These are phyloP conservation scores for Thermothelomyces thermophilus DNA, from an alignment of 2,329 filamentous ascomycete species.

Conservation along the genomic window DNA sequence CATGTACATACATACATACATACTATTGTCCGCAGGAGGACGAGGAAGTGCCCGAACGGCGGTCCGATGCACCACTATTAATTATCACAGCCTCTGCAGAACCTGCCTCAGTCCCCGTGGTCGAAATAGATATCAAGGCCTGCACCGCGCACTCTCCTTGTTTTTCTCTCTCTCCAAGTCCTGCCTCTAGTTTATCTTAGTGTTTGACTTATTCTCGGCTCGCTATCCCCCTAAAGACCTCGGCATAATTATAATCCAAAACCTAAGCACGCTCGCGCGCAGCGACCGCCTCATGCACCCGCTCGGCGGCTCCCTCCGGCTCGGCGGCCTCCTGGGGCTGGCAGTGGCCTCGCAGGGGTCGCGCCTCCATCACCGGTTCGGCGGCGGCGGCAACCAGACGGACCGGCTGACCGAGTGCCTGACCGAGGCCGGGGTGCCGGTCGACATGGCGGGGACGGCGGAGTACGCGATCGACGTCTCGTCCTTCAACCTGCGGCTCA, in stretches of 20 bases:
- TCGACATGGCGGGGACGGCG: constrained; percentile 16
- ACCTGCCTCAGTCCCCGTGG: too few species aligned
- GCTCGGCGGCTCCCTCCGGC: constrained; percentile 12
- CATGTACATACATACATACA: too few species aligned
- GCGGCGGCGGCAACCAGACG: constrained; percentile 13
- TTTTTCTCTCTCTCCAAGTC: too few species aligned
- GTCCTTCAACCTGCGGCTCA: constrained; percentile 30
- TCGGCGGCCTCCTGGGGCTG: constrained; percentile 19
- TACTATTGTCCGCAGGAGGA: too few species aligned
- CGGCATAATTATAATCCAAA: too few species aligned
- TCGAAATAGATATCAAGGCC: too few species aligned
- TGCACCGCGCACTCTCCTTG: background rate
- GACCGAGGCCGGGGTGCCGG: constrained; percentile 21
- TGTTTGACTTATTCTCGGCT: too few species aligned
- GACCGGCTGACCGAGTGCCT: constrained; percentile 24
- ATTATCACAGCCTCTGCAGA: too few species aligned
- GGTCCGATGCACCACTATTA: background rate
- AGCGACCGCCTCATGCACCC: too few species aligned
- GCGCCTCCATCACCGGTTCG: background rate
- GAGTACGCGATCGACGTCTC: constrained; percentile 32
- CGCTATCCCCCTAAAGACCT: too few species aligned
- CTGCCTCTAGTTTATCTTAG: too few species aligned
- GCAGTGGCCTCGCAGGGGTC: constrained; percentile 13
- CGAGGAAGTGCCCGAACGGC: constrained; percentile 4
- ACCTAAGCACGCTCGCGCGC: too few species aligned